Evolutionary conservation across 805 yeast genomes (phyloP).

Genomic region (Vanderwaltozyma polyspora): DNA sequence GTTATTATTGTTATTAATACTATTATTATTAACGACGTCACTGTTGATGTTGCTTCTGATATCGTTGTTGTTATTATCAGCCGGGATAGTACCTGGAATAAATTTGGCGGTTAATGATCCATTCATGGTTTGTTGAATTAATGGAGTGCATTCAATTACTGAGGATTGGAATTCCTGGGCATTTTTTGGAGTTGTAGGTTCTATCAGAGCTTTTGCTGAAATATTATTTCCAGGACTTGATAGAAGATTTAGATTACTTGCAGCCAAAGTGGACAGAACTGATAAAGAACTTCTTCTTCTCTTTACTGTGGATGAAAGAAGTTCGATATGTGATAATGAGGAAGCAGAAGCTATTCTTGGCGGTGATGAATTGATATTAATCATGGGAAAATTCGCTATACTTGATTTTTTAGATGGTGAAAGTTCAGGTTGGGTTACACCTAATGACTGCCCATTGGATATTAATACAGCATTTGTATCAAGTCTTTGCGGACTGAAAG

Average conservation of each 20-base stretch:
- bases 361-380: slow-evolving; percentile 2
- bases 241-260: too few species aligned
- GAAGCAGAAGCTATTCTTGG: slow-evolving; percentile 1
- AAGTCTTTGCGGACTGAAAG: slow-evolving; percentile 7
- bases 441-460: too few species aligned
- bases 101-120: slow-evolving; percentile 18
- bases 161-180: slow-evolving; percentile 8
- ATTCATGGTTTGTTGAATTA: slow-evolving; percentile 26
- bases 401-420: background rate
- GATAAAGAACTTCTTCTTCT: too few species aligned
- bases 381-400: background rate
- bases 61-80: background rate
- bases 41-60: too few species aligned
- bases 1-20: slow-evolving; percentile 1
- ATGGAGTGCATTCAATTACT: slow-evolving; percentile 23
- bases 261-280: too few species aligned
- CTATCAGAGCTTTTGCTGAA: slow-evolving; percentile 3
- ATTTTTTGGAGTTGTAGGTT: slow-evolving; percentile 12
- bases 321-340: too few species aligned
- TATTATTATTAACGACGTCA: slow-evolving; percentile 1
- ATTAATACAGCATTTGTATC: background rate
- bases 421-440: too few species aligned
- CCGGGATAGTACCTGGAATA: slow-evolving; percentile 6
- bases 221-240: too few species aligned
- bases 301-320: too few species aligned